phyloP scores from a whole-genome alignment of 192 early-diverging fungal species.

The Backusella mclennaniae region DNA sequence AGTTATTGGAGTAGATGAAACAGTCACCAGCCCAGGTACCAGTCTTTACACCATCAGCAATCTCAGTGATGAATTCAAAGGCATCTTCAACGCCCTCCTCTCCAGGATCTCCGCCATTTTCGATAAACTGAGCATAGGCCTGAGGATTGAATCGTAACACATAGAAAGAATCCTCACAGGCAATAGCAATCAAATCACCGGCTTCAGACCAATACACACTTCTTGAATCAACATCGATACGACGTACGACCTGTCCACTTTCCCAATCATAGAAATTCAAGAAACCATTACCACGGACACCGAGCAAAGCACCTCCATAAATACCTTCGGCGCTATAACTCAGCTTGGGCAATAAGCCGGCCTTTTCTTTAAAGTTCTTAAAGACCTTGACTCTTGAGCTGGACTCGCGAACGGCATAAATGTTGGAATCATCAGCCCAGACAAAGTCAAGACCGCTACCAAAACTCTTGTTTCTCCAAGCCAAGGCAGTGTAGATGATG shows the following conservation, averaged over 20 bases:
- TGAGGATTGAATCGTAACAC: constrained; percentile 92
- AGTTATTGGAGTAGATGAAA: constrained; percentile 93
- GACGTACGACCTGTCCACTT: constrained; percentile 82
- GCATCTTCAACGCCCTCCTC: constrained; percentile 98
- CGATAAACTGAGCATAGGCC: constrained; percentile 73
- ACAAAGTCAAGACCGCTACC: constrained; percentile 95
- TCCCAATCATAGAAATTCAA: constrained; percentile 99
- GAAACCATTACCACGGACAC: constrained; percentile 79
- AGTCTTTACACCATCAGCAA: constrained; percentile 89
- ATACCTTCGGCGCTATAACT: constrained; percentile 91
- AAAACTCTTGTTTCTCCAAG: constrained; percentile 99
- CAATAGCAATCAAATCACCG: constrained; percentile 89
- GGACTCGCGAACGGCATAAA: constrained; percentile 96
- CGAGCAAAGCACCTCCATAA: constrained; percentile 90
- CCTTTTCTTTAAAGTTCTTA: constrained; percentile 95
- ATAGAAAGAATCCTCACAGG: constrained; percentile 92
- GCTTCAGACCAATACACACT: constrained; percentile 95
- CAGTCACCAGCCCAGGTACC: constrained; percentile 99
- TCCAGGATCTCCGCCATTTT: constrained; percentile 63
- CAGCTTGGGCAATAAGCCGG: constrained; percentile 60
- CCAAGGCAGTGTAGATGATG: constrained; percentile 99
- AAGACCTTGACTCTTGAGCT: constrained; percentile 84
- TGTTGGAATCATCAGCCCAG: constrained; percentile 95
- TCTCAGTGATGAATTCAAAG: constrained; percentile 92
- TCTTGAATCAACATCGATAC: constrained; percentile 90